Base-by-base conservation (phyloP, 2,329 filamentous ascomycete genomes). In the Colletotrichum sp. region DNA sequence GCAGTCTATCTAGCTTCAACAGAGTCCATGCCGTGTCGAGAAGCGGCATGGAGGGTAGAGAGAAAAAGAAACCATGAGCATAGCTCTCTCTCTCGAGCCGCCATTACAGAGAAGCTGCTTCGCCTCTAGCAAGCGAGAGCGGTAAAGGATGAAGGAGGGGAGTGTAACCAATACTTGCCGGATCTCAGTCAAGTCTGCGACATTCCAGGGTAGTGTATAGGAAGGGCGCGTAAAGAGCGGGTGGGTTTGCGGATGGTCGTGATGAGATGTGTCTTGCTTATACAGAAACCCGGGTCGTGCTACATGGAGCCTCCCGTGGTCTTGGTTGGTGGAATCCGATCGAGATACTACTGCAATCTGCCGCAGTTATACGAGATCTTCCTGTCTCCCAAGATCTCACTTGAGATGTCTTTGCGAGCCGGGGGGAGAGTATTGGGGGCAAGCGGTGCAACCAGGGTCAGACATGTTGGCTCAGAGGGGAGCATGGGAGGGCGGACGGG, bases 301-400 rank as follows among this genome's bases (percentile, higher is more conserved):
- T 55, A 75, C 77, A 44, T 48, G 57, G 22, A 65, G 59, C 71
- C 71, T 75, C 75, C 77, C 77, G 68, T 74, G 71, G 66, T 75
- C 75, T 75, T 77, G 77, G 77, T 77, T 72, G 72, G 75, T 74
- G 77, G 77, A 69, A 72, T 66, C 70, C 72, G 74, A 78, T 78
- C 77, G 72, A 70, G 77, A 73, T 77, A 70, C 65, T 74, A 73
- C 70, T 78, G 77, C 77, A 76, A 74, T 57, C 70, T 77, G 70
- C 77, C 77, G 77, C 68, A 57, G 75, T 78, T 74, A 78, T 78
- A 77, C 77, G 77, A 78, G 77, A 78, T 78, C 77, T 77, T 75
- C 36, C 67, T 76, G 74, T 75, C 34, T 67, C 67, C 71, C 71
- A 74, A 71, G 71, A 76, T 76, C 74, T 67, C 44, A 73, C 70